A percentile compares a stretch with the other conserved stretches of the same genome.
Conservation (phyloP, 306 rosid species). For the Cicer chorassanicum region DNA sequence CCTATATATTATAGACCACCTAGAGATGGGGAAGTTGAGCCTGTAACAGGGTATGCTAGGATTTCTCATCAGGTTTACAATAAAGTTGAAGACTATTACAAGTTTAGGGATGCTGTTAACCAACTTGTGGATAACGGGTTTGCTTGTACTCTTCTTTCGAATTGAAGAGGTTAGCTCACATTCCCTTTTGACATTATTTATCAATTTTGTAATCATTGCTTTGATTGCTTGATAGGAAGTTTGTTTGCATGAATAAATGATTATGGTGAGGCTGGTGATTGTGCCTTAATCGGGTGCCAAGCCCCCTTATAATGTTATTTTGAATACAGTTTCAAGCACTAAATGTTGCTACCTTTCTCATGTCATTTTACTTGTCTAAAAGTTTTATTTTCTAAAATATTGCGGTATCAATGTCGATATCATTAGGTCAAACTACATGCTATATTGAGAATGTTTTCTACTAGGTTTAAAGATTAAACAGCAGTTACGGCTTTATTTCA, state of each 20-base stretch:
- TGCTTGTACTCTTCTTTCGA: constrained; percentile 65
- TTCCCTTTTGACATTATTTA: constrained; percentile 3
- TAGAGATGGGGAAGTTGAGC: constrained; percentile 61
- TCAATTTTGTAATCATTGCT: constrained; percentile 28
- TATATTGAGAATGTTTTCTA: too few relatives aligned
- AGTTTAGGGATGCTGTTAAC: constrained; percentile 74
- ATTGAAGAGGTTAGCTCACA: constrained; percentile 62
- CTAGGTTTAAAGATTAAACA: too few relatives aligned
- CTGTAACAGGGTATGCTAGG: constrained; percentile 80
- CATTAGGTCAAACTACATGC: too few relatives aligned
- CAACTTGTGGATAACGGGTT: constrained; percentile 70
- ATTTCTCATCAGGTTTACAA: constrained; percentile 95
- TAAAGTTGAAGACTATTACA: constrained; percentile 75
- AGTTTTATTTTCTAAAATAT: neutral
- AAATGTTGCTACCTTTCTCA: neutral
- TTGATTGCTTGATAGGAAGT: constrained; percentile 15
- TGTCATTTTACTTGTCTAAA: constrained; percentile 10
- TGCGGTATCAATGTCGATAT: constrained; percentile 8
- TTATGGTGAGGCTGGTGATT: constrained; percentile 19
- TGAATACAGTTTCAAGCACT: neutral
- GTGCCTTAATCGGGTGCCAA: constrained; percentile 13
- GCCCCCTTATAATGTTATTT: constrained; percentile 20
- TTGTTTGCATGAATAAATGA: constrained; percentile 18
- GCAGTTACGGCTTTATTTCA: too few relatives aligned
- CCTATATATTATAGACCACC: constrained; percentile 78